Base-by-base conservation (phyloP, 768 basidiomycete genomes). In the Gloeostereum incarnatum region DNA sequence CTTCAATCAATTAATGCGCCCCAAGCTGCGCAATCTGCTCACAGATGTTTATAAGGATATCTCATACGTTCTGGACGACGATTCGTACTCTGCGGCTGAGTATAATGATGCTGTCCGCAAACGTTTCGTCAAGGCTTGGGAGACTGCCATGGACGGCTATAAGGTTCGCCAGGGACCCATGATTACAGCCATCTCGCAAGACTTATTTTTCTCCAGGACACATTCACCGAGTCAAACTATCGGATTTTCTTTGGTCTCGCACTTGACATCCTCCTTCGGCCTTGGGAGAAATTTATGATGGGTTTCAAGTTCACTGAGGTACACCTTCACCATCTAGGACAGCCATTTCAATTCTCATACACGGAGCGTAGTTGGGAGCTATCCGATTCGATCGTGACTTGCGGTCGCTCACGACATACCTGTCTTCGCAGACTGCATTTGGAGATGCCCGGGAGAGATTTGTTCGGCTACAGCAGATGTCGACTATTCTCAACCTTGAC, bases 371-470 rank as follows among this genome's bases (percentile, higher is more conserved):
- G 93, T 73, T 98, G 42, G 96, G 96, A 18, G 94, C 92, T 3
- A 83, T 99, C 43, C 82, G 92, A 11, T 93, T 96, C 54, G 96
- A 99, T 51, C 76, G 84, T 13, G 94, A 99, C 56, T 63, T 98
- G 31, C 74, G 94, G 18, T 75, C 88, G 3, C 74, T 97, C 45
- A 79, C 76, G 17, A 68, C 81, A 2, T 92, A 84, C 59, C 71
- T 99, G 9, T 80, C 86, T 1, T 78, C 86, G 2, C 96, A 96
- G 54, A 91, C 88, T 4, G 69, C 75, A 4, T 92, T 90, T 57
- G 90, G 92, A 6, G 90, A 93, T 40, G 78, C 85, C 13, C 66
- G 96, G 49, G 93, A 96, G 49, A 94, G 93, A 58, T 96, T 98
- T 52, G 61, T 81, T 17, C 70, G 96, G 18, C 57, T 99, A 44